These are phyloP conservation scores for Auxenochlorella pyrenoidosa DNA, from an alignment of 139 green algal species.

Conservation along the genomic window DNA sequence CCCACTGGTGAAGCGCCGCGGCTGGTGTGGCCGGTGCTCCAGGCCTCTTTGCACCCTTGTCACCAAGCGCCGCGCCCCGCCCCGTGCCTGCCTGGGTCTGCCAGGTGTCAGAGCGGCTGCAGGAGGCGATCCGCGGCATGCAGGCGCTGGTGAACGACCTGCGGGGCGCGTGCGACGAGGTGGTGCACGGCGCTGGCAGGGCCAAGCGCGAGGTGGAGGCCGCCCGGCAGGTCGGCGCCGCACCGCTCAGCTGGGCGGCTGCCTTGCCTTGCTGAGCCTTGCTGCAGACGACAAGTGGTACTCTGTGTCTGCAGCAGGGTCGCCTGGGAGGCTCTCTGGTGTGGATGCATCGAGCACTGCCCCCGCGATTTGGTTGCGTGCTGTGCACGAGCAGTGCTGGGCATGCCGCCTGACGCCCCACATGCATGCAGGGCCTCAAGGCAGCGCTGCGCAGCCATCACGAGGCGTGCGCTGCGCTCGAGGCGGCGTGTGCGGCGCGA, in stretches of 20 bases:
- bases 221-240: constrained; percentile 12
- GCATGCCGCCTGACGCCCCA: no score
- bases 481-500: constrained; percentile 22
- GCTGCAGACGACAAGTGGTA: no score
- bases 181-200: constrained; percentile 13
- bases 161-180: constrained; percentile 16
- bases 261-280: no score
- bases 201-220: constrained; percentile 45
- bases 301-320: no score
- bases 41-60: no score
- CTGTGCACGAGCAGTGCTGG: no score
- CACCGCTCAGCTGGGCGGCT: no score
- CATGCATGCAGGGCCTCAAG: constrained; percentile 35
- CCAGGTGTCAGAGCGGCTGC: constrained; percentile 22
- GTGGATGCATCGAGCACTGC: no score
- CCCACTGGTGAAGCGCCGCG: not conserved
- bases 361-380: no score
- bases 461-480: constrained; percentile 34
- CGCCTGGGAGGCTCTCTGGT: no score
- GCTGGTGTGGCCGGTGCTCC: not conserved
- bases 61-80: no score
- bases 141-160: constrained; percentile 18
- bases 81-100: not conserved
- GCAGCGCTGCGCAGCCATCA: constrained; percentile 40
- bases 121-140: constrained; percentile 6